Evolutionary conservation across 2,329 filamentous ascomycete species (phyloP).

Genomic region (Talaromyces piceae): DNA sequence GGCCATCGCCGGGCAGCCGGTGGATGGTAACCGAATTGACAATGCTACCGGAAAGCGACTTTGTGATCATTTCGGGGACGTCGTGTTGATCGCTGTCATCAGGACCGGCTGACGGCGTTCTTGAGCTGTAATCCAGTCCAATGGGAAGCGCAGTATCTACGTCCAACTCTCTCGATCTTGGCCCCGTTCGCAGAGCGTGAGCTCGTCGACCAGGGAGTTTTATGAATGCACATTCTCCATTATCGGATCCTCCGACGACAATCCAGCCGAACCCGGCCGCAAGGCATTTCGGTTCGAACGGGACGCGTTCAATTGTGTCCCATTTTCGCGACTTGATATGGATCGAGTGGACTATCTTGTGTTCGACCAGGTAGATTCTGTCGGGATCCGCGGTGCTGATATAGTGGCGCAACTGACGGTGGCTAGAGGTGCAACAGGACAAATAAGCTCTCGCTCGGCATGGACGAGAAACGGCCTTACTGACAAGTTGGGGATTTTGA

Average conservation of each 20-base stretch:
- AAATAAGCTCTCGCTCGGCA: conserved; percentile 9
- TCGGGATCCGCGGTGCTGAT: conserved; percentile 73
- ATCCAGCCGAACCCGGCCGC: conserved; percentile 83
- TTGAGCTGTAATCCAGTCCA: conserved; percentile 31
- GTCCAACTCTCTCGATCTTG: conserved; percentile 29
- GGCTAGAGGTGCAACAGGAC: conserved; percentile 21
- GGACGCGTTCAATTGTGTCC: conserved; percentile 64
- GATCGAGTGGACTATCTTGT: conserved; percentile 64
- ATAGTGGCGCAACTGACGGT: conserved; percentile 65
- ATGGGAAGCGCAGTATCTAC: conserved; percentile 53
- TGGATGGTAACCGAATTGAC: conserved; percentile 62
- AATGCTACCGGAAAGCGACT: conserved; percentile 56
- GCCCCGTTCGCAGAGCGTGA: not conserved
- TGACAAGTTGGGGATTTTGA: conserved; percentile 59
- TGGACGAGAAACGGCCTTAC: conserved; percentile 21
- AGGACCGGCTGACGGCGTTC: conserved; percentile 16
- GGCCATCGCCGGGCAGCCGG: conserved; percentile 37
- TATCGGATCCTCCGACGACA: conserved; percentile 75
- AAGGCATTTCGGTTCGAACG: conserved; percentile 72
- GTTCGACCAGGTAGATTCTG: conserved; percentile 77
- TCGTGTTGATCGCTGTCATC: conserved; percentile 20
- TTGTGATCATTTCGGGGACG: conserved; percentile 42
- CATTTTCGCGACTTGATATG: conserved; percentile 62
- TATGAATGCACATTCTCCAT: conserved; percentile 79
- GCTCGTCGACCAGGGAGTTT: conserved; percentile 44